phyloP scores from a whole-genome alignment of 129 eudicot genomes.

The Pulicaria dysenterica region DNA sequence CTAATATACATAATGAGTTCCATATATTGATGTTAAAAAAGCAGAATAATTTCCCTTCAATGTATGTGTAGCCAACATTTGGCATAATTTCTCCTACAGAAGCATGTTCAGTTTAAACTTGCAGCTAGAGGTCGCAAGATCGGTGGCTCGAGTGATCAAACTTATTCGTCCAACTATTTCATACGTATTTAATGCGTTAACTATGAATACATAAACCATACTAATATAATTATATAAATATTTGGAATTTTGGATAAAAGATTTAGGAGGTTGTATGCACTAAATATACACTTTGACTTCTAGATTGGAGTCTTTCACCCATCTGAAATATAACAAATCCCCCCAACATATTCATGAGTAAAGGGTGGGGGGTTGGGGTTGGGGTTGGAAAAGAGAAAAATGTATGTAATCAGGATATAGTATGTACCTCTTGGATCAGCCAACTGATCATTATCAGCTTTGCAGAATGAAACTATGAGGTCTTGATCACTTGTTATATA shows the following conservation, averaged over 20 bases:
- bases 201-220: too few species aligned
- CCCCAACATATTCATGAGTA: too few species aligned
- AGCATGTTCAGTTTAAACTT: background rate
- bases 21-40: background rate
- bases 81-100: background rate
- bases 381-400: too few species aligned
- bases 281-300: too few species aligned
- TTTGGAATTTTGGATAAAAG: too few species aligned
- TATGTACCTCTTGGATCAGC: conserved; percentile 32
- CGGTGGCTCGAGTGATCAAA: background rate
- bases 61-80: background rate
- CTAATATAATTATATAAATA: too few species aligned
- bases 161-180: background rate
- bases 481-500: conserved; percentile 57
- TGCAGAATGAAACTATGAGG: conserved; percentile 52
- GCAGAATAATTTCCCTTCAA: background rate
- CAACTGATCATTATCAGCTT: conserved; percentile 36
- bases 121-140: too few species aligned
- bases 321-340: too few species aligned
- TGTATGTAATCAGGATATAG: background rate
- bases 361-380: background rate
- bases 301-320: too few species aligned
- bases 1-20: background rate
- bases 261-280: too few species aligned
- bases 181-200: too few species aligned